These are phyloP conservation scores for Candida frijolesensis DNA, from an alignment of 1,139 yeast genomes.

Conservation along the genomic window DNA sequence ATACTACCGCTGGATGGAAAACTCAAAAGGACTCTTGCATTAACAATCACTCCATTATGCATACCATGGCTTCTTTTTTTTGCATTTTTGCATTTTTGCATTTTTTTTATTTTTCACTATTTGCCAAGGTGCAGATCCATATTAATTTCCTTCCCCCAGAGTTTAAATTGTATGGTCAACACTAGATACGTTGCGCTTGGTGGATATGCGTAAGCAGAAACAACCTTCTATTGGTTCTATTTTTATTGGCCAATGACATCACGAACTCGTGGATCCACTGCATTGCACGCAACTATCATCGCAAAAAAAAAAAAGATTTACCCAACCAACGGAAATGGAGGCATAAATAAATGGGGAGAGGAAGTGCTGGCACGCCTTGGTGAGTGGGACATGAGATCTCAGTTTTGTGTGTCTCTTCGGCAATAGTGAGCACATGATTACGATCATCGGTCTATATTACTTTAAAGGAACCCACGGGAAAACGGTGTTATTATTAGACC, in stretches of 20 bases:
- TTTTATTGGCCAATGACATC: neutral
- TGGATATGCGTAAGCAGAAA: neutral
- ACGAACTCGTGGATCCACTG: neutral
- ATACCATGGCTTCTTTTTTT: neutral
- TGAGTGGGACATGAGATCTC: too few species aligned
- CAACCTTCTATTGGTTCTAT: neutral
- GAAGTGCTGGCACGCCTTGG: neutral
- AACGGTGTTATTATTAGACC: neutral
- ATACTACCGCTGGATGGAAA: neutral
- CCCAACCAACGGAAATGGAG: neutral
- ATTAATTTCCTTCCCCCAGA: neutral
- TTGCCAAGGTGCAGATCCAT: neutral
- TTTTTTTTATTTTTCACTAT: neutral
- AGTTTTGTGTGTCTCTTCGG: neutral
- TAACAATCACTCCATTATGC: slow-evolving; percentile 3
- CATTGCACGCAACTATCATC: neutral
- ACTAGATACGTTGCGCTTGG: too few species aligned
- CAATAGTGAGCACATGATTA: neutral
- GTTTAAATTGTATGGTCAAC: too few species aligned
- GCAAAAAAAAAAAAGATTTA: neutral
- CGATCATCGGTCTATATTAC: neutral
- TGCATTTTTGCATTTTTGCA: neutral
- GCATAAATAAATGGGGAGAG: neutral
- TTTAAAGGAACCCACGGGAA: too few species aligned
- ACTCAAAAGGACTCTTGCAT: neutral